Evolutionary conservation across 2,329 filamentous ascomycete genomes (phyloP), one percentile per base, ranked within the genome.

Genomic region (Hymenoscyphus scutula): DNA sequence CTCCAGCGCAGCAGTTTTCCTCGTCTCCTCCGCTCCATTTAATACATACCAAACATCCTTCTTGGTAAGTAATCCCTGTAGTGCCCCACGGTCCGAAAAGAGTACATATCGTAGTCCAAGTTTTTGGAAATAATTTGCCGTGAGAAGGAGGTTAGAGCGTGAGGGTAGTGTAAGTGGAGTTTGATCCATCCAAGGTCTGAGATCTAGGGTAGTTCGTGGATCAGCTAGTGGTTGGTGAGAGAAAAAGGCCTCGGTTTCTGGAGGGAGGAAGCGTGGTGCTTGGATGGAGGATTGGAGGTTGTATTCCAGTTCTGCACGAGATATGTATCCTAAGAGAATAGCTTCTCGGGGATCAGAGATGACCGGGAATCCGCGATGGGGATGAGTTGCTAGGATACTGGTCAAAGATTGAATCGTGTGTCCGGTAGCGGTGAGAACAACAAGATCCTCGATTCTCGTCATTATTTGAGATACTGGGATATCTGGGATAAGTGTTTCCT

Each of bases 171-270:
- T 98, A 55, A 99, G 90, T 0, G 95, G 95, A 0, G 95, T 99
- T 76, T 97, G 94, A 76, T 99, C 95, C 92, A 99, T 97, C 95
- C 95, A 99, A 2, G 93, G 93, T 7, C 94, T 83, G 11, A 99
- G 82, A 76, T 99, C 95, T 45, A 99, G 85, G 0, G 89, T 92
- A 17, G 86, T 83, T 23, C 83, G 80, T 0, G 91, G 89, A 71
- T 96, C 91, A 0, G 89, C 89, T 60, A 94, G 86, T 2, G 90
- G 88, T 72, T 93, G 90, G 73, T 96, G 91, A 0, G 86, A 83
- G 77, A 99, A 97, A 76, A 90, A 92, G 53, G 89, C 89, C 73
- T 94, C 90, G 0, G 92, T 90, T 64, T 89, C 87, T 0, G 83
- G 81, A 0, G 88, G 81, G 1, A 96, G 80, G 56, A 81, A 82